These are phyloP conservation scores for Starmerella gropengiesseri DNA, from an alignment of 805 yeast species.

Conservation along the genomic window DNA sequence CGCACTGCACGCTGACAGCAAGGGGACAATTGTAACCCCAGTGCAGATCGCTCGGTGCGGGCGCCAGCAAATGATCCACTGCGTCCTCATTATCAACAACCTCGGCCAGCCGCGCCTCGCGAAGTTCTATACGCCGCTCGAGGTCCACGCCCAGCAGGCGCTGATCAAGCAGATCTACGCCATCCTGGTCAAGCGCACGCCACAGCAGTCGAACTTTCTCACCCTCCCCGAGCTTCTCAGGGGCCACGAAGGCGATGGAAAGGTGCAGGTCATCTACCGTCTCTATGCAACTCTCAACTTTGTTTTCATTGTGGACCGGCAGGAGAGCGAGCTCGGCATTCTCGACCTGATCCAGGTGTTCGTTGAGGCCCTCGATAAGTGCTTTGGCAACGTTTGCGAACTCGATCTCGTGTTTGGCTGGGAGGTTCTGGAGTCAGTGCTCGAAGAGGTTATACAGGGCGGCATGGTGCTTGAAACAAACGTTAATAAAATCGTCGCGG, in stretches of 20 bases:
- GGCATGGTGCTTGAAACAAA: constrained; percentile 97
- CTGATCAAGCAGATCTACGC: constrained; percentile 74
- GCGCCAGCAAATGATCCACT: constrained; percentile 87
- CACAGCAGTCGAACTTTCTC: constrained; percentile 74
- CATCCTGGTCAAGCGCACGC: constrained; percentile 57
- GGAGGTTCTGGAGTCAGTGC: constrained; percentile 87
- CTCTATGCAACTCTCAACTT: constrained; percentile 94
- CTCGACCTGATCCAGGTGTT: constrained; percentile 90
- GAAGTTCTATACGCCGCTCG: constrained; percentile 88
- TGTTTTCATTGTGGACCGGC: constrained; percentile 91
- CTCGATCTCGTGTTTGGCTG: constrained; percentile 95
- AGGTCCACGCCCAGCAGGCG: constrained; percentile 67
- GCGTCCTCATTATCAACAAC: constrained; percentile 77
- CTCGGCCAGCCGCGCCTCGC: constrained; percentile 81
- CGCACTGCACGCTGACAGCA: no score
- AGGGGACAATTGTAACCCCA: no score
- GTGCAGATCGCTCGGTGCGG: no score
- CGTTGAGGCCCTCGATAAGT: constrained; percentile 86
- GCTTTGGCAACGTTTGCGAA: constrained; percentile 91
- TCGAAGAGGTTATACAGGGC: constrained; percentile 82
- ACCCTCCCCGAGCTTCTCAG: constrained; percentile 69
- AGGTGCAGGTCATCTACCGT: constrained; percentile 76
- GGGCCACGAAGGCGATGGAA: constrained; percentile 48
- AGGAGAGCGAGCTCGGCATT: constrained; percentile 89
- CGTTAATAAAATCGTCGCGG: constrained; percentile 63